Base-by-base conservation (phyloP, 768 basidiomycete genomes). In the Termitomyces bulborhizus region DNA sequence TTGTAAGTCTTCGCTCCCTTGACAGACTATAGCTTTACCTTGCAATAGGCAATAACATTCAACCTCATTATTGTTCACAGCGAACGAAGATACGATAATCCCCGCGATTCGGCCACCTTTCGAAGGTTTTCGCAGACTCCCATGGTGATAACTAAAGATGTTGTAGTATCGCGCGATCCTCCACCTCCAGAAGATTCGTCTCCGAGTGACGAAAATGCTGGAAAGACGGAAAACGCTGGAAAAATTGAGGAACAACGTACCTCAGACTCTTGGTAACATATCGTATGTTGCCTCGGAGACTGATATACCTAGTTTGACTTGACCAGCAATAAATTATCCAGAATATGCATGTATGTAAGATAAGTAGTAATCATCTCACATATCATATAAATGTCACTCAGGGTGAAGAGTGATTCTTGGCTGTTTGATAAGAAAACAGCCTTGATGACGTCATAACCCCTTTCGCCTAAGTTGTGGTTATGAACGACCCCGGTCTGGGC, bases 21-120 rank as follows among this genome's bases (percentile, higher is more conserved):
- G 8, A 12, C 9, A 8, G 12, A 37, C 15, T 15, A 8, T 8
- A 9, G 8, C 6, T n/a, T 49, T 8, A 50, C 12, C 1, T 39
- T 16, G n/a, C 3, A 7, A 27, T 31, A 59, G 58, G 55, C 52
- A 12, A 53, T 59, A 37, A 53, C 58, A 43, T 59, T 54, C 52
- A 59, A 59, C 40, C 41, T 59, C 18, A 56, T 56, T 6, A 59
- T 59, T n/a, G 46, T 46, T 11, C 51, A 55, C 27, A 56, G 47
- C 11, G 34, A 47, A 45, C 21, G 47, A 42, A 21, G 41, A 7
- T 37, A 34, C 27, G 41, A 44, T 36, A 34, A 26, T 12, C 42
- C 29, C 3, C 43, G 12, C n/a, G 50, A 53, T 43, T 52, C 51
- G 7, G 36, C 43, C 4, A 51, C 54, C 18, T 44, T 40, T 26